phyloP scores from a whole-genome alignment of 139 green algal genomes.

The Closterium sp. region DNA sequence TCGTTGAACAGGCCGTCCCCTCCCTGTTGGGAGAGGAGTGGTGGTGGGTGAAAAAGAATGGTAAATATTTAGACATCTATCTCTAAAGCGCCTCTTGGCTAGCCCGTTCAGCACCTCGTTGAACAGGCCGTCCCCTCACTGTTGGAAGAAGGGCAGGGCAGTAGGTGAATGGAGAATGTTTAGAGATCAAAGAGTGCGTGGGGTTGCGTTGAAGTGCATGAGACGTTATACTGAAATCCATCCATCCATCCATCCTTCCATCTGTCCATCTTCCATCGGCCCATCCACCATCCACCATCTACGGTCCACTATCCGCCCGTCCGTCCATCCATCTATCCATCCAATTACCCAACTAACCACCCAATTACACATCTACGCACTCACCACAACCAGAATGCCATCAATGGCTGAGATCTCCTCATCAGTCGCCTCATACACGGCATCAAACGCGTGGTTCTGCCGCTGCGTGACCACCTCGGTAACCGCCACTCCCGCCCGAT shows the following conservation, averaged over 20 bases:
- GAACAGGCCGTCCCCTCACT: conserved; percentile 83
- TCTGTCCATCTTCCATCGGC: too few relatives aligned
- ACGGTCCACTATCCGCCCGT: neutral
- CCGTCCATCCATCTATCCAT: neutral
- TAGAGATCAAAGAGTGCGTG: conserved; percentile 23
- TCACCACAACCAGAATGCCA: conserved; percentile 43
- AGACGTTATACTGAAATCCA: neutral
- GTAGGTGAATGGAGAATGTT: neutral
- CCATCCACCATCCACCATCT: too few relatives aligned
- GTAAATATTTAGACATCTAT: neutral
- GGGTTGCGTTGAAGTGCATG: neutral
- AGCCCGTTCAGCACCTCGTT: conserved; percentile 83
- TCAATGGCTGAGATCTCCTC: conserved; percentile 23
- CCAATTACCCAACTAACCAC: neutral
- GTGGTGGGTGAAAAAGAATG: neutral
- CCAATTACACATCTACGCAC: neutral
- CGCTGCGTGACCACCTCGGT: neutral
- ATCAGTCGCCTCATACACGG: conserved; percentile 9
- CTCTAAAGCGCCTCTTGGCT: conserved; percentile 31
- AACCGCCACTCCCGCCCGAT: neutral
- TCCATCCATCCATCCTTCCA: too few relatives aligned
- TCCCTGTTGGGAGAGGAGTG: conserved; percentile 47
- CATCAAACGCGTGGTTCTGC: conserved; percentile 15
- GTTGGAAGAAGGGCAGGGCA: neutral
- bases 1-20: conserved; percentile 90